Conservation (phyloP, 495 filamentous ascomycete genomes). For the Aspergillus sclerotioniger region DNA sequence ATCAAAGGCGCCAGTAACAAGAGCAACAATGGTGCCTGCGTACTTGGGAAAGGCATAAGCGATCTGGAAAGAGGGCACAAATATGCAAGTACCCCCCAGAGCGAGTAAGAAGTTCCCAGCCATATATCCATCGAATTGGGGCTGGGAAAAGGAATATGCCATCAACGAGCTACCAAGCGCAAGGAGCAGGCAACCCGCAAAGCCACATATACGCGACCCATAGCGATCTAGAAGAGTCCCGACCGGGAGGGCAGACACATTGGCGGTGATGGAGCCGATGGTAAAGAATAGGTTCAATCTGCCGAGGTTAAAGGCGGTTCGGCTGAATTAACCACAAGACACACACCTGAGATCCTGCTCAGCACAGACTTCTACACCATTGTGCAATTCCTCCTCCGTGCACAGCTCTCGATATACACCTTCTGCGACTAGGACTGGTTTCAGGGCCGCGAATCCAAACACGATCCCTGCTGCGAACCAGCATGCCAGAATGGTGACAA, state of each 20-base stretch:
- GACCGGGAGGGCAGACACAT: slow-evolving; percentile 65
- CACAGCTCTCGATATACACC: slow-evolving; percentile 64
- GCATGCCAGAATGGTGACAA: slow-evolving; percentile 58
- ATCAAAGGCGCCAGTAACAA: slow-evolving; percentile 71
- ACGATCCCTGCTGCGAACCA: slow-evolving; percentile 66
- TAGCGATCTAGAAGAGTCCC: slow-evolving; percentile 64
- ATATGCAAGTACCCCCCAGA: slow-evolving; percentile 66
- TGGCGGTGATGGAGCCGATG: slow-evolving; percentile 64
- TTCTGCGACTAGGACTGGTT: slow-evolving; percentile 64
- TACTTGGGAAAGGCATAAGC: slow-evolving; percentile 67
- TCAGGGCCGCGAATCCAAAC: slow-evolving; percentile 73
- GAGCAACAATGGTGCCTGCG: slow-evolving; percentile 63
- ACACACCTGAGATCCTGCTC: slow-evolving; percentile 61
- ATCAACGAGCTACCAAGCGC: slow-evolving; percentile 56
- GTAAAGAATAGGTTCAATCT: slow-evolving; percentile 71
- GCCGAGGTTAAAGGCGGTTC: background rate
- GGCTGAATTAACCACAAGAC: slow-evolving; percentile 11
- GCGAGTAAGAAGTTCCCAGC: slow-evolving; percentile 63
- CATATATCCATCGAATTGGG: slow-evolving; percentile 61
- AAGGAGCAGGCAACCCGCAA: slow-evolving; percentile 55
- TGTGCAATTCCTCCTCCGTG: slow-evolving; percentile 40
- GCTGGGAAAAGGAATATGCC: slow-evolving; percentile 52
- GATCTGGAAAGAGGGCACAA: slow-evolving; percentile 69
- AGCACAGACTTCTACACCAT: slow-evolving; percentile 54
- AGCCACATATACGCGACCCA: slow-evolving; percentile 60